Base-by-base conservation (phyloP, 2,329 filamentous ascomycete species). In the Cladophialophora chaetospira region DNA sequence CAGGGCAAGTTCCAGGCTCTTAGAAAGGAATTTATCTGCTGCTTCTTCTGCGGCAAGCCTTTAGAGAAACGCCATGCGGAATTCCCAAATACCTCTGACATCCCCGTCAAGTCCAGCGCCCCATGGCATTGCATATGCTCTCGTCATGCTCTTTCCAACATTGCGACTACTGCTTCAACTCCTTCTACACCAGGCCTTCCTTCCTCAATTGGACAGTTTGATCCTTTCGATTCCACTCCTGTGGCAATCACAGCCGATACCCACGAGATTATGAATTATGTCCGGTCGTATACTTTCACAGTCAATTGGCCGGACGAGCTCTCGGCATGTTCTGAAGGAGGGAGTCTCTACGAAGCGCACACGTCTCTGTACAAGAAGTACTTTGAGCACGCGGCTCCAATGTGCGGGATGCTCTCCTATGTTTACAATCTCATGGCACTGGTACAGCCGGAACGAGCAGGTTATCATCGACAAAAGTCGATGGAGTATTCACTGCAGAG, bases 301-400 rank as follows among this genome's bases (percentile, higher is more conserved):
- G 23, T 51, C 23, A 51, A 51, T 10, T 51, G 48, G 48, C 48
- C 48, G 17, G 48, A 51, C 35, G 48, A 51, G 36, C 36, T 51
- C 26, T n/a, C 6, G 1, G 48, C 48, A 4, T 51, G 48, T 25
- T 35, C 35, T 8, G 48, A 42, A 15, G 48, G 48, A 8, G 15
- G 35, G 9, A 51, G 48, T 21, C 11, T 51, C 35, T 43, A 42
- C 35, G 26, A 19, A 10, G 36, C 26, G 3, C 48, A 51, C 10
- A 23, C 11, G 2, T 10, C 29, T 21, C 13, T 51, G 15, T 51
- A 51, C 23, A 31, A 23, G 10, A 51, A 40, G 23, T 51, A 51
- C 17, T 51, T 51, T 25, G 25, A 38, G 23, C 48, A 51, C 15
- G 33, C 25, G 10, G 48, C 48, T 23, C 48, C 48, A 11, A 13